Base-by-base conservation (phyloP, 768 basidiomycete genomes). In the Filobasidium floriforme region DNA sequence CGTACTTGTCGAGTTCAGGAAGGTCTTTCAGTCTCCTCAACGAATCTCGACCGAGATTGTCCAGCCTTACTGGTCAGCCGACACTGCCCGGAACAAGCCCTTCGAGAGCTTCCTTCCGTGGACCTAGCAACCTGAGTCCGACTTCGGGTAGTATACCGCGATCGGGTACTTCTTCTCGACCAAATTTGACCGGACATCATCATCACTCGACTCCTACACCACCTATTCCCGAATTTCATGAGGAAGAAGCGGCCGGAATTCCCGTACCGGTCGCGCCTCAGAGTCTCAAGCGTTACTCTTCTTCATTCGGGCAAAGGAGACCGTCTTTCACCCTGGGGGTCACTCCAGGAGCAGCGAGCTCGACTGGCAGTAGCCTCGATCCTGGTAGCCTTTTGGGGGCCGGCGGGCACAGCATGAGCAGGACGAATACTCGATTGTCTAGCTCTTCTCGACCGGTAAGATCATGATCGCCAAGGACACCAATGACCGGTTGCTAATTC, bases 1-100 rank as follows among this genome's bases (percentile, higher is more conserved):
- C 77, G 12, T 78, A 75, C 71, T 62, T 78, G 11, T 78, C 77
- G 1, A 76, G 76, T 61, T 76, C 77, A 14, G 77, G 77, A 18
- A 68, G 77, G 41, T 78, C 77, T 1, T 76, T 76, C 68, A 76
- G 75, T 41, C 77, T 75, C 32, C 71, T 75, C 26, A 59, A 70
- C 68, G n/a, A 72, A 69, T 14, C 71, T 68, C 12, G 67, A 64
- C 26, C 69, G 65, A 29, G 73, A 71, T 19, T 66, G 57, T 46
- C 67, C 71, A 66, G 67, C 70, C 15, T 69, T 66, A 40, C 59
- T 9, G 51, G 44, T 67, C 14, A 44, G 46, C 49, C 46, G 69
- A 5, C 70, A 65, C 24, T 60, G 59, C n/a, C 65, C 61, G 32
- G 69, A 62, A 43, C 66, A 61, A 49, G 70, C 68, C 75, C 28